These are phyloP conservation scores for Metarhizium brunneum DNA, from an alignment of 2,329 filamentous ascomycete species.

Conservation along the genomic window DNA sequence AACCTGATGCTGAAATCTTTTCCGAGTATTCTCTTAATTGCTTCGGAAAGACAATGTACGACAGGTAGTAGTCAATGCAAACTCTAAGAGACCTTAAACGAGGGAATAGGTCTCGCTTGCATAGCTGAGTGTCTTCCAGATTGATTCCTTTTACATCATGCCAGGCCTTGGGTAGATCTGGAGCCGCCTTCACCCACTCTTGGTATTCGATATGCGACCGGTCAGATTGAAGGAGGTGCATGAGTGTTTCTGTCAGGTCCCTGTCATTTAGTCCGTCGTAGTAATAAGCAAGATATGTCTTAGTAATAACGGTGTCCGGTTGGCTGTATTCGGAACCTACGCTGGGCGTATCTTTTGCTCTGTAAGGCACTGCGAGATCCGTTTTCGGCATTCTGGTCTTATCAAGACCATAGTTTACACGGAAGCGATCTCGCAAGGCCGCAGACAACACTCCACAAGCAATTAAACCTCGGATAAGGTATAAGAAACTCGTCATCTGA, in stretches of 20 bases:
- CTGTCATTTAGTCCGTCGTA: slow-evolving; percentile 46
- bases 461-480: no score
- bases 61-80: slow-evolving; percentile 53
- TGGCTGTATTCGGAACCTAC: slow-evolving; percentile 53
- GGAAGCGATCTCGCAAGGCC: no score
- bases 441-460: no score
- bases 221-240: slow-evolving; percentile 33
- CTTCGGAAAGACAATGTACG: slow-evolving; percentile 45
- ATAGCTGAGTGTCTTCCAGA: slow-evolving; percentile 40
- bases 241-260: slow-evolving; percentile 36
- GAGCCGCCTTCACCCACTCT: slow-evolving; percentile 36
- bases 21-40: slow-evolving; percentile 51
- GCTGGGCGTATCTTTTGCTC: slow-evolving; percentile 45
- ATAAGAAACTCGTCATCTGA: no score
- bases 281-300: slow-evolving; percentile 61
- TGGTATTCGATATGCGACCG: slow-evolving; percentile 34
- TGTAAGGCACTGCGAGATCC: no score
- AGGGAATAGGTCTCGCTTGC: slow-evolving; percentile 38
- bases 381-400: no score
- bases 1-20: slow-evolving; percentile 54
- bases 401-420: no score
- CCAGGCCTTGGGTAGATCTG: slow-evolving; percentile 25
- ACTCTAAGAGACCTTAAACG: slow-evolving; percentile 38
- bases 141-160: slow-evolving; percentile 42
- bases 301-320: slow-evolving; percentile 53